Base-by-base conservation (phyloP, 1,284 basidiomycete species). In the Agroathelia rolfsii region DNA sequence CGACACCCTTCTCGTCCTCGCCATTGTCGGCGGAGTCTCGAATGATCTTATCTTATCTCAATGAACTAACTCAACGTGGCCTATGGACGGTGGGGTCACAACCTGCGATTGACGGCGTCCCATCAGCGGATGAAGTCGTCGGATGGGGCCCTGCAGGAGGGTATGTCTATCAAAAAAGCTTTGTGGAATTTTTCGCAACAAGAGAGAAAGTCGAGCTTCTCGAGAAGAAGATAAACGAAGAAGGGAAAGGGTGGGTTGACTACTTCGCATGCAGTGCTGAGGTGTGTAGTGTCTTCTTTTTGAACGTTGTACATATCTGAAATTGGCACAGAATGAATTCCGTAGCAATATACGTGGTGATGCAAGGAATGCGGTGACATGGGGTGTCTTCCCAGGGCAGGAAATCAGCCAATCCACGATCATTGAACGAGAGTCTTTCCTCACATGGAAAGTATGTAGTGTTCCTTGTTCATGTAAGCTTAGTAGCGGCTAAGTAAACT, bases 61-160 rank as follows among this genome's bases (percentile, higher is more conserved):
- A 88, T 42, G 63, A 63, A 33, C 68, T 99, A 35, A 98, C 86
- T 5, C 54, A 62, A 24, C 59, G 64, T 36, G 80, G 82, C 3
- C 86, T 88, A 75, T 95, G 94, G 88, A 97, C 95, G 3, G 87
- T 98, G 16, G 90, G 90, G 6, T 96, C 92, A 12, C 95, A 98
- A 55, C 94, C 95, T 12, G 85, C 90, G 1, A 78, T 96, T 5
- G 84, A 97, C 50, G 86, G 84, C 4, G 74, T 64, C 9, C 61
- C 56, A 25, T 90, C 86, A 24, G 67, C 74, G 41, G 79, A 94
- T 50, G 66, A 72, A 9, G 60, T 83, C 0, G 76, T 93, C 39
- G 95, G 94, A 1, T 98, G 94, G 80, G 94, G 94, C 4, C 95
- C 94, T 5, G 65, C 68, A 29, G 80, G 76, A 7, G 94, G 94